Evolutionary conservation across 352 stramenopile genomes (phyloP), one percentile per base, ranked within the genome.

Genomic region (Phytophthora megakarya): DNA sequence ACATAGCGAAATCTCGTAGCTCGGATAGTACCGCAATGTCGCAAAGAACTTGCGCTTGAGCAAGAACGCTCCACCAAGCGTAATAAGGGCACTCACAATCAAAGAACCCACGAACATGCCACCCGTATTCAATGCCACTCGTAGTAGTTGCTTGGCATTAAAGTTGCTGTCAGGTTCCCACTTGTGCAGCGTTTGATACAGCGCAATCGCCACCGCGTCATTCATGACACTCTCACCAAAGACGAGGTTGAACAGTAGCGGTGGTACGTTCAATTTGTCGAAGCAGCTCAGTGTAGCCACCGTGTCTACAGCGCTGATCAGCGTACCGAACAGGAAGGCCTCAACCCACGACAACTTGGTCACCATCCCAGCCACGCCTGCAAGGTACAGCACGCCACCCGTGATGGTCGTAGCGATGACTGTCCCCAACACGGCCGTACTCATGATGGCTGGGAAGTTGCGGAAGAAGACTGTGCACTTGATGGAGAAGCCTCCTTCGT

Each of bases 171-270:
- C 78, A 3, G 82, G 75, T 16, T 90, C 77, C 84, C 93, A 97
- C 64, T 97, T 96, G 42, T 81, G 71, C 44, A 97, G 87, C 18
- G 92, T 96, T 62, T 98, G 86, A 67, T 98, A 98, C 26, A 98
- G 66, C 19, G 96, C 93, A 58, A 98, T 96, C 4, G 85, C 89
- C 16, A 98, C 87, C 6, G 94, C 94, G 64, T 98, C 95, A 73
- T 98, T 98, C 39, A 98, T 75, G 9, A 98, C 91, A 39, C 84
- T 97, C 67, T 98, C 95, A 52, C 95, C 95, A 68, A 98, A 98
- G 6, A 98, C 91, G 26, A 98, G 82, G 64, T 98, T 98, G 71
- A 98, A 98, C 19, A 98, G 75, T 30, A 96, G 73, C 33, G 93
- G 90, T 19, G 85, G 84, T 19, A 75, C 86, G 57, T 93, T 80